phyloP scores from a whole-genome alignment of 495 filamentous ascomycete species.

The Penicillium cataractarum region DNA sequence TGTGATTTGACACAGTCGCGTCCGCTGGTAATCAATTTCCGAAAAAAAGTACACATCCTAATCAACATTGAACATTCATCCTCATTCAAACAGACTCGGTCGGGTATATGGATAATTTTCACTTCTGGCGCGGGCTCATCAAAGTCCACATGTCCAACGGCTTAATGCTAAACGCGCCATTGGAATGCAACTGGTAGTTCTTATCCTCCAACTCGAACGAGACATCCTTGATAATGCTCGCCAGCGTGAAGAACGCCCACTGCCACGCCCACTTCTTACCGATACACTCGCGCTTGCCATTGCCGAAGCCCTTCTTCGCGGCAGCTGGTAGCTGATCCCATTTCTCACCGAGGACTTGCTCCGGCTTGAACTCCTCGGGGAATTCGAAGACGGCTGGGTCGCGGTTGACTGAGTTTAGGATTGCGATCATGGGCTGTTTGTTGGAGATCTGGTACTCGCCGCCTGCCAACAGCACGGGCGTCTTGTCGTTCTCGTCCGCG shows the following conservation, averaged over 20 bases:
- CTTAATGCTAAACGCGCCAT: conserved; percentile 45
- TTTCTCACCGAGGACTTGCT: conserved; percentile 68
- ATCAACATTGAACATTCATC: not conserved
- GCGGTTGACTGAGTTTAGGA: conserved; percentile 67
- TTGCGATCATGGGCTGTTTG: conserved; percentile 62
- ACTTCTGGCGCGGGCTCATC: conserved; percentile 43
- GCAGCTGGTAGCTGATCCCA: conserved; percentile 61
- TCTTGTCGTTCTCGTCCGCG: conserved; percentile 58
- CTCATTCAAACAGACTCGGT: not conserved
- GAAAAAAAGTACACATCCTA: not conserved
- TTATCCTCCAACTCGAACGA: conserved; percentile 48
- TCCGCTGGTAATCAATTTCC: not conserved
- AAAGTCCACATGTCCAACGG: conserved; percentile 37
- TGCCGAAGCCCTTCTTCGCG: conserved; percentile 71
- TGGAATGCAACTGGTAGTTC: conserved; percentile 43
- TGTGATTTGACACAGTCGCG: conserved; percentile 4
- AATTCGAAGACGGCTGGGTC: conserved; percentile 71
- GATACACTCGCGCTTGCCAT: conserved; percentile 69
- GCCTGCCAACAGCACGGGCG: conserved; percentile 53
- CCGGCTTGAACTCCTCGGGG: conserved; percentile 65
- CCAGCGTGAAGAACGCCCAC: conserved; percentile 48
- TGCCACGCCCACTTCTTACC: conserved; percentile 70
- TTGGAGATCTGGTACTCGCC: conserved; percentile 69
- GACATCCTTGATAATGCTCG: conserved; percentile 46
- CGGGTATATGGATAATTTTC: not conserved